A percentile compares a stretch with the other conserved stretches of the same genome.
Conservation (phyloP, 2,329 filamentous ascomycete genomes). For the Myriangium duriaei region DNA sequence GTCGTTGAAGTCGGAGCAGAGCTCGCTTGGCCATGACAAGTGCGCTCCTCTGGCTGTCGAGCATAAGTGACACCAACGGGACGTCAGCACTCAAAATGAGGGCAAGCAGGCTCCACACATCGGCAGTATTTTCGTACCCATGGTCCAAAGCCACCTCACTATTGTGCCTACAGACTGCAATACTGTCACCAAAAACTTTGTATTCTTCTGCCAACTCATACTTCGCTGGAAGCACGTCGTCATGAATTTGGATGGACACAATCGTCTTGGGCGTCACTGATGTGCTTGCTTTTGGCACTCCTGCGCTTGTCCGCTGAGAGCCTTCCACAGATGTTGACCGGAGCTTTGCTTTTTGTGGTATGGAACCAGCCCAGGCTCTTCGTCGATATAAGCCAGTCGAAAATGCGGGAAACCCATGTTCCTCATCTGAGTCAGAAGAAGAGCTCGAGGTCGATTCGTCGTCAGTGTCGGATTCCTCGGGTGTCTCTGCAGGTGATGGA, state of each 20-base stretch:
- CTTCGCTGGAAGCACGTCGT: constrained; percentile 64
- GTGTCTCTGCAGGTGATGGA: constrained; percentile 10
- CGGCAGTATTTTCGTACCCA: constrained; percentile 58
- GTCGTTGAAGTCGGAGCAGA: constrained; percentile 38
- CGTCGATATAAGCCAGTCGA: constrained; percentile 7
- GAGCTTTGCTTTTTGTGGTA: constrained; percentile 14
- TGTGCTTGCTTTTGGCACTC: constrained; percentile 1
- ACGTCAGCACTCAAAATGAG: constrained; percentile 67
- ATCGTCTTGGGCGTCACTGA: constrained; percentile 47
- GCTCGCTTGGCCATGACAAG: constrained; percentile 57
- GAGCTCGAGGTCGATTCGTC: constrained; percentile 23
- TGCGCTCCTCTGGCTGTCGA: constrained; percentile 44
- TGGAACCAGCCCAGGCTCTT: constrained; percentile 21
- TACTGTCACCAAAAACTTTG: constrained; percentile 67
- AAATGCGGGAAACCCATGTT: constrained; percentile 9
- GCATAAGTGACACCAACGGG: constrained; percentile 48
- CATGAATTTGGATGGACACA: constrained; percentile 60
- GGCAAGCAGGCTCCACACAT: constrained; percentile 72
- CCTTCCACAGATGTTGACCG: constrained; percentile 10
- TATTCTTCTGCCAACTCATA: constrained; percentile 66
- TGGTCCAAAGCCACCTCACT: constrained; percentile 61
- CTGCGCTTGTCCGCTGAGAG: constrained; percentile 11
- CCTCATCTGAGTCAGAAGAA: constrained; percentile 20
- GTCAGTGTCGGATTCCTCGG: constrained; percentile 14
- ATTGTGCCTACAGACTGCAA: constrained; percentile 76